These are phyloP conservation scores for Crithidia bombi DNA, from an alignment of 208 protist genomes.

Conservation along the genomic window DNA sequence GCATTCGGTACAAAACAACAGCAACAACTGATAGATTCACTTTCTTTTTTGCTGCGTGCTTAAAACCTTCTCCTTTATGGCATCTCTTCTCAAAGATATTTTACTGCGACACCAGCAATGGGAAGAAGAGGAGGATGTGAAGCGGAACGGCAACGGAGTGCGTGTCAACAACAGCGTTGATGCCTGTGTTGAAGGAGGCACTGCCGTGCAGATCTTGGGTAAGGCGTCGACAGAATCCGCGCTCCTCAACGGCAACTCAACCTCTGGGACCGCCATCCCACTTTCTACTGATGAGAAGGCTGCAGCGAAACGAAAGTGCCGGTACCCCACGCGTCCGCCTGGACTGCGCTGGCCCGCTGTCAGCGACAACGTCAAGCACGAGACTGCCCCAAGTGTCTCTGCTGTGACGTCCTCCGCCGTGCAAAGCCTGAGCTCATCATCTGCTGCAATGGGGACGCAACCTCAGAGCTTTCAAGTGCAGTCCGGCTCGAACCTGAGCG, in stretches of 20 bases:
- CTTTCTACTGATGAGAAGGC: neutral
- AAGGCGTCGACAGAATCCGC: neutral
- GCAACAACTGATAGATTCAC: neutral
- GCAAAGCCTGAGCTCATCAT: too few species aligned
- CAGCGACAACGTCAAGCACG: neutral
- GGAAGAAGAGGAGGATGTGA: constrained; percentile 21
- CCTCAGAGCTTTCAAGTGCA: too few species aligned
- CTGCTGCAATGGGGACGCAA: too few species aligned
- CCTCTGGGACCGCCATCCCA: too few species aligned
- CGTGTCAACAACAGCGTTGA: neutral
- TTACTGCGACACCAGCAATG: constrained; percentile 19
- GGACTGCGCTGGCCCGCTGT: constrained; percentile 3
- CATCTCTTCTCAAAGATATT: constrained; percentile 11
- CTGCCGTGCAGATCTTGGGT: neutral
- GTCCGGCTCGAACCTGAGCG: too few species aligned
- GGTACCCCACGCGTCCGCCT: constrained; percentile 4
- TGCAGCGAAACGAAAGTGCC: neutral
- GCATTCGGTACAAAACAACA: neutral
- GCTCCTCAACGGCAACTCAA: neutral
- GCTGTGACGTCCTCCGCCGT: neutral
- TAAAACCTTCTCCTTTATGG: neutral
- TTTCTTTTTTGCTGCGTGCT: neutral
- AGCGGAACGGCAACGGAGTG: neutral
- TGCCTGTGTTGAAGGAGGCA: neutral
- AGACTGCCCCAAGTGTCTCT: neutral